Percentiles rank a stretch among this genome's conserved stretches.
phyloP scores from a whole-genome alignment of 352 stramenopile genomes.

The Aphanomyces cochlioides region DNA sequence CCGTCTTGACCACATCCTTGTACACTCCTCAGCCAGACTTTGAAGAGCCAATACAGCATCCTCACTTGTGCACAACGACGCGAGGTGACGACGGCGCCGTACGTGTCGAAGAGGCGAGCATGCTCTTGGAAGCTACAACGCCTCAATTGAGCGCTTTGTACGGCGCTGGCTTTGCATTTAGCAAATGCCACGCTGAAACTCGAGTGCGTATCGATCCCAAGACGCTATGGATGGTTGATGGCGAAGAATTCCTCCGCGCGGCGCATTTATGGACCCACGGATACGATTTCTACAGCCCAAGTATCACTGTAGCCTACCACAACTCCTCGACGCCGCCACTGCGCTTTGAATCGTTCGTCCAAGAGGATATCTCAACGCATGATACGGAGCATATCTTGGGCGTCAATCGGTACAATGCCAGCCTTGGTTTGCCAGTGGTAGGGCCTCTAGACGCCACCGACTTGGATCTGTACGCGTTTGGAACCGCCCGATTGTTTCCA shows the following conservation, averaged over 20 bases:
- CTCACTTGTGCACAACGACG: slow-evolving; percentile 23
- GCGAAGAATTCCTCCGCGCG: slow-evolving; percentile 72
- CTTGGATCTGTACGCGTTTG: slow-evolving; percentile 13
- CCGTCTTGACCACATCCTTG: slow-evolving; percentile 76
- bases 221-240: slow-evolving; percentile 73
- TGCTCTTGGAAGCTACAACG: slow-evolving; percentile 33
- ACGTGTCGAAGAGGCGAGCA: slow-evolving; percentile 2
- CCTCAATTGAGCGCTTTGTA: slow-evolving; percentile 82
- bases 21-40: neutral
- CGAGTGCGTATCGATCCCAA: slow-evolving; percentile 81
- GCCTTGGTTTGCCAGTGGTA: no score
- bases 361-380: neutral
- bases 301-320: slow-evolving; percentile 57
- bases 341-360: neutral
- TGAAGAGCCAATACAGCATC: neutral
- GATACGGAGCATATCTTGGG: neutral
- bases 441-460: neutral
- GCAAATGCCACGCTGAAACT: slow-evolving; percentile 76
- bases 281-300: slow-evolving; percentile 87
- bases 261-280: slow-evolving; percentile 65
- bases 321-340: slow-evolving; percentile 36
- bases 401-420: neutral
- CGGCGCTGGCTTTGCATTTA: slow-evolving; percentile 76
- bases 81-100: slow-evolving; percentile 8
- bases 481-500: neutral